phyloP scores from a whole-genome alignment of 305 asterid species.

The Rubia balearica region DNA sequence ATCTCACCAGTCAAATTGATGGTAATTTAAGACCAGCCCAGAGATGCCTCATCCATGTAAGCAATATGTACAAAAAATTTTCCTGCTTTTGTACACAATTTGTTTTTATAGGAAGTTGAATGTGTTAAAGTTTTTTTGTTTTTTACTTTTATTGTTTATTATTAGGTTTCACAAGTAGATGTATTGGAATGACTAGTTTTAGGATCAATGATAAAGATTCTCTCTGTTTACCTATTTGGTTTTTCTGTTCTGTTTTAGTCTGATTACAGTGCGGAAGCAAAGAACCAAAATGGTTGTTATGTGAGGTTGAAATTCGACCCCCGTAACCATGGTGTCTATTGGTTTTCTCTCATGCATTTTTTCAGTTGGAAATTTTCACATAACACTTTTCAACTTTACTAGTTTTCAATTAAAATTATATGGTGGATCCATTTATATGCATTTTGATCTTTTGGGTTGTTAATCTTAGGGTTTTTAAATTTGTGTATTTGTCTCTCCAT shows the following conservation, averaged over 20 bases:
- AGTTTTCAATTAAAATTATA: background rate
- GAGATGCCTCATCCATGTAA: constrained; percentile 46
- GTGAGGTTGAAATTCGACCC: no score
- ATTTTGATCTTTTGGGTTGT: background rate
- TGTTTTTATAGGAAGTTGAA: background rate
- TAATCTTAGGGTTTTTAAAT: background rate
- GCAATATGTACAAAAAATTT: constrained; percentile 20
- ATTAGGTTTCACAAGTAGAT: background rate
- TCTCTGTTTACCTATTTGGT: background rate
- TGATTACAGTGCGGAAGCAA: no score
- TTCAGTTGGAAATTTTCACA: background rate
- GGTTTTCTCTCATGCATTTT: background rate
- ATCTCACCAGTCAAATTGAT: constrained; percentile 38
- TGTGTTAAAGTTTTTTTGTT: background rate
- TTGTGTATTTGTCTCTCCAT: background rate
- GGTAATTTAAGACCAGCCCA: constrained; percentile 33
- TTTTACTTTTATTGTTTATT: background rate
- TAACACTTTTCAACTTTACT: background rate
- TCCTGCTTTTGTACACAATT: constrained; percentile 4
- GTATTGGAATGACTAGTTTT: constrained; percentile 1
- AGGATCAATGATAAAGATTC: background rate
- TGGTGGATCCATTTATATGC: background rate
- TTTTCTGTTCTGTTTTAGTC: background rate
- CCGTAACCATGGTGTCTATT: no score
- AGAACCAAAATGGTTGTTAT: background rate